phyloP scores from a whole-genome alignment of 371 early-diverging fungal genomes.

The Apophysomyces elegans region DNA sequence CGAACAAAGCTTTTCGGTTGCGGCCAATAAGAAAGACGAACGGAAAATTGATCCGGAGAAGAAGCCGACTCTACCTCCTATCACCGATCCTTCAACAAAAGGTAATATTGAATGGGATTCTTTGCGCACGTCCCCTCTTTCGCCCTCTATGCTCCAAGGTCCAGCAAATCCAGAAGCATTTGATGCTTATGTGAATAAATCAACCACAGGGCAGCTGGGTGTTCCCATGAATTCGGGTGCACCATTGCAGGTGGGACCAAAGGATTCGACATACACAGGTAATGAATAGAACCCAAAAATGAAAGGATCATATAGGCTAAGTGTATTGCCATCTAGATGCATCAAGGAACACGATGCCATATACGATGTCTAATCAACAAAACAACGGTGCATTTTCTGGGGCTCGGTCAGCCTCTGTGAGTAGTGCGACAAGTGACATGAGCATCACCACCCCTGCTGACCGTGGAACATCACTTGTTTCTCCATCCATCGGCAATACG shows the following conservation, averaged over 20 bases:
- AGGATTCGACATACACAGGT: not conserved
- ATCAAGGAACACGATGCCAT: not conserved
- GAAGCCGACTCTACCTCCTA: conserved; percentile 48
- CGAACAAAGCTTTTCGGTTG: conserved; percentile 78
- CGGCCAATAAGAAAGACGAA: conserved; percentile 17
- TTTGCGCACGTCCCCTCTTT: conserved; percentile 71
- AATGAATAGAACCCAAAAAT: not conserved
- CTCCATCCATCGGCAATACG: not conserved
- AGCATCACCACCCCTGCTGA: conserved; percentile 5
- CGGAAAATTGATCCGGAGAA: not conserved
- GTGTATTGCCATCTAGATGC: not conserved
- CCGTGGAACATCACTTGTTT: not conserved
- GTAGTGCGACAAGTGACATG: conserved; percentile 5
- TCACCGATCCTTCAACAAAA: conserved; percentile 50
- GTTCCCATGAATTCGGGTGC: not conserved
- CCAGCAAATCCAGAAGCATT: conserved; percentile 57
- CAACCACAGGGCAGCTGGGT: not conserved
- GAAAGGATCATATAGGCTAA: not conserved
- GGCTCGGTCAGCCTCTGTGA: not conserved
- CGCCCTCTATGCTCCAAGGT: conserved; percentile 76
- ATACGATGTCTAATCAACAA: not conserved
- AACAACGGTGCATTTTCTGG: not conserved
- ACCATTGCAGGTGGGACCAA: not conserved
- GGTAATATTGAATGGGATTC: conserved; percentile 66
- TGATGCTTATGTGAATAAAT: not conserved